Evolutionary conservation across 2,329 filamentous ascomycete genomes (phyloP).

Genomic region (Aspergillus sp.): DNA sequence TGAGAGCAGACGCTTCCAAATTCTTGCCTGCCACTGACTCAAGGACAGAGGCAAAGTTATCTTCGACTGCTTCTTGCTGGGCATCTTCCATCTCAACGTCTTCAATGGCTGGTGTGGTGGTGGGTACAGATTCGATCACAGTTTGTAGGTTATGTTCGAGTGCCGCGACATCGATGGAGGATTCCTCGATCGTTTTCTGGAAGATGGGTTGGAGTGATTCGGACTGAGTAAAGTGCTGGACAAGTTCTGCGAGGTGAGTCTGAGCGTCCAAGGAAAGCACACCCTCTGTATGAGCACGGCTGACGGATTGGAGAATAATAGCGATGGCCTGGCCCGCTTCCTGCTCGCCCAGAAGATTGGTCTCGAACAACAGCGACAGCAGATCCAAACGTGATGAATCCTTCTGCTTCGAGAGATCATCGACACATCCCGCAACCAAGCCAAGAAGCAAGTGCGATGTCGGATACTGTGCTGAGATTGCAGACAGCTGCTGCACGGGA

Average conservation of each 20-base stretch:
- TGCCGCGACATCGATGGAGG: conserved; percentile 70
- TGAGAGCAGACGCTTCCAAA: conserved; percentile 42
- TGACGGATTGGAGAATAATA: conserved; percentile 36
- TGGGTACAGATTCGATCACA: conserved; percentile 61
- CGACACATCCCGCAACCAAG: conserved; percentile 38
- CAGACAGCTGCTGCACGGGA: conserved; percentile 34
- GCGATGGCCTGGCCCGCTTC: conserved; percentile 34
- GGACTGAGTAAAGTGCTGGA: conserved; percentile 67
- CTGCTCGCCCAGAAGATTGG: conserved; percentile 32
- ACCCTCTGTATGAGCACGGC: conserved; percentile 50
- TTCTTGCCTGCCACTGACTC: conserved; percentile 34
- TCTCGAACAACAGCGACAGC: conserved; percentile 40
- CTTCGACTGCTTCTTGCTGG: conserved; percentile 28
- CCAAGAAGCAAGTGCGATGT: conserved; percentile 39
- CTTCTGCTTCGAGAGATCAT: conserved; percentile 35
- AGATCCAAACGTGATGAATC: conserved; percentile 49
- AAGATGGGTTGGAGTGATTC: conserved; percentile 65
- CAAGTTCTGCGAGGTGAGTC: conserved; percentile 63
- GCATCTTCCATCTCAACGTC: conserved; percentile 55
- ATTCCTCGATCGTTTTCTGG: conserved; percentile 65
- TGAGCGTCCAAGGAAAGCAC: conserved; percentile 51
- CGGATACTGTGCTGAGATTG: conserved; percentile 36
- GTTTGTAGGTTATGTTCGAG: conserved; percentile 74
- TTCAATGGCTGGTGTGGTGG: conserved; percentile 49
- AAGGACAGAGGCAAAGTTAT: conserved; percentile 35